phyloP scores from a whole-genome alignment of 352 stramenopile species.

The Pythium phragmitis region DNA sequence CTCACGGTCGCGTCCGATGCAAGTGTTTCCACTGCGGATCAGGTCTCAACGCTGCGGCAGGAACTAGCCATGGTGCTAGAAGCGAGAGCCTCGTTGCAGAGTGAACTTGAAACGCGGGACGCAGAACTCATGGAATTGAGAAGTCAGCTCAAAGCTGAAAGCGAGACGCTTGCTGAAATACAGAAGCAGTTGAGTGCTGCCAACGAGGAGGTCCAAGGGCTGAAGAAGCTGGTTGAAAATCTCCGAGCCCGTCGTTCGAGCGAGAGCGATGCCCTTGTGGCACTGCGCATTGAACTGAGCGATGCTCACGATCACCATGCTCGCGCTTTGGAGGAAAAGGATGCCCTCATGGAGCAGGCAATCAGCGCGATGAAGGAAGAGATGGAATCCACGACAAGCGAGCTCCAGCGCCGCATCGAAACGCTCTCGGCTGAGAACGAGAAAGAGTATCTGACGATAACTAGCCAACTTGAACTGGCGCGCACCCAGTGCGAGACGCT shows the following conservation, averaged over 20 bases:
- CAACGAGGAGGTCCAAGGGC: neutral
- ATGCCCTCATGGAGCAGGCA: conserved; percentile 1
- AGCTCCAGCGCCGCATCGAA: neutral
- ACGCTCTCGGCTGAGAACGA: neutral
- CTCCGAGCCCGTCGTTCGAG: neutral
- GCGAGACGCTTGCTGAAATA: neutral
- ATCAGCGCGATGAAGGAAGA: neutral
- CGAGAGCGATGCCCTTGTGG: conserved; percentile 1
- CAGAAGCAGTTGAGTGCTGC: neutral
- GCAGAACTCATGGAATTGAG: neutral
- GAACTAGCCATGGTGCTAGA: neutral
- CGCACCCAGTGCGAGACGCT: neutral
- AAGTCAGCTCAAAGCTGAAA: neutral
- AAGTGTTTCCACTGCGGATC: neutral
- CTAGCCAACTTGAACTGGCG: conserved; percentile 3
- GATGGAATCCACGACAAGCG: neutral
- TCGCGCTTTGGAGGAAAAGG: conserved; percentile 1
- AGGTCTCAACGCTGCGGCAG: conserved; percentile 4
- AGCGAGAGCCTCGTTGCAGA: neutral
- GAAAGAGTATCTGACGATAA: neutral
- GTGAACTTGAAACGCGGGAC: neutral
- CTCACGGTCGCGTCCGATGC: neutral
- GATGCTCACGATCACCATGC: neutral
- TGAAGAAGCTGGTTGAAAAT: neutral
- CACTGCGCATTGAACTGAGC: neutral